Evolutionary conservation across 176 grass and related monocot genomes (phyloP), one percentile per base, ranked within the genome.

Genomic region (Panicum miliaceum): DNA sequence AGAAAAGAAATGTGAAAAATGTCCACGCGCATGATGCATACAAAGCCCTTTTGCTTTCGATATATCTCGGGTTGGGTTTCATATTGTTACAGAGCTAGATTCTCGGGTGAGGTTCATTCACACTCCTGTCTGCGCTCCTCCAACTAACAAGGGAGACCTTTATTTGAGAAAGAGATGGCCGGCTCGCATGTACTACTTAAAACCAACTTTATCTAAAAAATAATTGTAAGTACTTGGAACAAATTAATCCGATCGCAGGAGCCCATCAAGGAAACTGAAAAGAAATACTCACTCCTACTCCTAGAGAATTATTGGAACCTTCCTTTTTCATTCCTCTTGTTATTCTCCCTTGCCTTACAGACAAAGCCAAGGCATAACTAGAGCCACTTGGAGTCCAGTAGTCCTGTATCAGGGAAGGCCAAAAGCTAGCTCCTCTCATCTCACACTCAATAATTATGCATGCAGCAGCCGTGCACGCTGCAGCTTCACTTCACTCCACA

Each of bases 291-390:
- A n/a, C n/a, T n/a, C n/a, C n/a, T 32, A 32, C 29, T 32, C 29
- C 29, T 32, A 60, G 37, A 35, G 20, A 29, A 64, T n/a, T 26
- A 37, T 26, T 66, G 68, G 63, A 59, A 20, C 54, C 42, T 53
- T 37, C 9, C 6, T 51, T 54, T 6, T 8, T 22, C n/a, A 0
- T 14, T 37, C 8, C n/a, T 5, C 38, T 14, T 29, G 22, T 63
- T 22, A 36, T 23, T 57, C 20, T 54, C 38, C 57, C 48, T 71
- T 90, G 83, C 64, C 88, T 86, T 82, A 1, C 7, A 29, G 46
- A 79, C 38, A 26, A 90, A 90, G 73, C 20, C 18, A 76, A 57
- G 51, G 19, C 53, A 56, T 4, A 18, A 5, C 4, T 3, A 48
- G 0, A 2, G 11, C 43, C 77, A 59, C 8, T 25, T 19, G 54